Conservation (phyloP, 805 yeast species). For the Monosporozyma unispora region DNA sequence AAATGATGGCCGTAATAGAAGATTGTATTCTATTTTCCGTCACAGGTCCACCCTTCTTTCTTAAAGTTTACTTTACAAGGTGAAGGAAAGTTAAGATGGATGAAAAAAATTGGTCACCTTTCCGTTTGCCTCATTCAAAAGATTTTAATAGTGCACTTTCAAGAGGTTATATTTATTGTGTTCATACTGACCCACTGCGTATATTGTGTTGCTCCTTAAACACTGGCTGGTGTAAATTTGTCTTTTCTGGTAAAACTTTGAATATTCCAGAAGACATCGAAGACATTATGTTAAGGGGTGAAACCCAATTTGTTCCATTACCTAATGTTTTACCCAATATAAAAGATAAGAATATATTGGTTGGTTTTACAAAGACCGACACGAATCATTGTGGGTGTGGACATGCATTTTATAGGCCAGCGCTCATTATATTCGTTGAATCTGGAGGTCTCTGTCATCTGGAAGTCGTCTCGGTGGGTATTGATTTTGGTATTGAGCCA, state of each 20-base stretch:
- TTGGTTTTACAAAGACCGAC: slow-evolving; percentile 16
- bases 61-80: background rate
- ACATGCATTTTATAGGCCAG: slow-evolving; percentile 11
- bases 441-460: no score
- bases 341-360: slow-evolving; percentile 13
- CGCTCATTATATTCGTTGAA: slow-evolving; percentile 7
- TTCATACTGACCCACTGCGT: no score
- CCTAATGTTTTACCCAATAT: slow-evolving; percentile 8
- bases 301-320: no score
- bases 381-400: slow-evolving; percentile 15
- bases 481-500: slow-evolving; percentile 12
- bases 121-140: slow-evolving; percentile 4
- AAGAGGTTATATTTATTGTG: no score
- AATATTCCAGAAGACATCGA: slow-evolving; percentile 2
- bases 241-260: slow-evolving; percentile 5
- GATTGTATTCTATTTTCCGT: no score
- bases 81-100: background rate
- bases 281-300: background rate
- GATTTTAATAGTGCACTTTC: no score
- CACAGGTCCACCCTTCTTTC: background rate
- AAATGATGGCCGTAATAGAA: no score
- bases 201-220: slow-evolving; percentile 10
- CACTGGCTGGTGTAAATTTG: slow-evolving; percentile 13
- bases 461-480: slow-evolving; percentile 6
- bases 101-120: slow-evolving; percentile 11